These are phyloP conservation scores for Nicotiana tomentosiformis DNA, from an alignment of 257 asterid genomes.

Conservation along the genomic window DNA sequence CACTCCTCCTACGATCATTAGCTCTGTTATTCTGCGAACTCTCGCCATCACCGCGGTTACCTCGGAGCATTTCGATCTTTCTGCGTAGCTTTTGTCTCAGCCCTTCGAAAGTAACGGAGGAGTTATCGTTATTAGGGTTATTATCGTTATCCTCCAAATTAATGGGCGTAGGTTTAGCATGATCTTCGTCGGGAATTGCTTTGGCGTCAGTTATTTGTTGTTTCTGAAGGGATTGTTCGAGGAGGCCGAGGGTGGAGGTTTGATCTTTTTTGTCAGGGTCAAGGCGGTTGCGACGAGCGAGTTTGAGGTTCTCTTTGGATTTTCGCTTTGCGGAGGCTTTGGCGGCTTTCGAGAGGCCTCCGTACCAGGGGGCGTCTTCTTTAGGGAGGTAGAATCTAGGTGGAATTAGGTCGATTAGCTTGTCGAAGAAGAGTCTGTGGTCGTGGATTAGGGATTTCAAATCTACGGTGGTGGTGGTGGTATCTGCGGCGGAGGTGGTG, in stretches of 20 bases:
- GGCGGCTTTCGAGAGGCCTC: constrained; percentile 72
- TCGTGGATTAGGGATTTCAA: constrained; percentile 37
- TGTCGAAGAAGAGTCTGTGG: constrained; percentile 56
- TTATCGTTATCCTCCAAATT: constrained; percentile 27
- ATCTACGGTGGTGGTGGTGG: constrained; percentile 12
- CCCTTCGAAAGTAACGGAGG: constrained; percentile 70
- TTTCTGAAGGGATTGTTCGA: constrained; percentile 27
- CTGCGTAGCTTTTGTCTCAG: constrained; percentile 48
- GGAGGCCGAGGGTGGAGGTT: constrained; percentile 42
- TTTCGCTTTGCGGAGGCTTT: constrained; percentile 69
- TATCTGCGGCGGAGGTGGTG: background rate
- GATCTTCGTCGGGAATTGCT: background rate
- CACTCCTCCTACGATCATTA: constrained; percentile 20
- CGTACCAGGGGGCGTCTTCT: constrained; percentile 73
- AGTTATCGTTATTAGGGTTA: constrained; percentile 20
- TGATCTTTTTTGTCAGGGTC: constrained; percentile 63
- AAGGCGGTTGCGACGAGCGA: constrained; percentile 74
- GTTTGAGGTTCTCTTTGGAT: constrained; percentile 49
- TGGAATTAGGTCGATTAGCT: constrained; percentile 63
- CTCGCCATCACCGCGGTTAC: constrained; percentile 47
- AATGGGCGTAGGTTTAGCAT: background rate
- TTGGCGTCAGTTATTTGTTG: background rate
- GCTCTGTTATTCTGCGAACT: background rate
- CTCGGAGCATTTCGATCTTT: constrained; percentile 58
- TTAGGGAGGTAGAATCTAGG: constrained; percentile 62